Evolutionary conservation across 331 rosid species (phyloP).

Genomic region (Telfairia occidentalis): DNA sequence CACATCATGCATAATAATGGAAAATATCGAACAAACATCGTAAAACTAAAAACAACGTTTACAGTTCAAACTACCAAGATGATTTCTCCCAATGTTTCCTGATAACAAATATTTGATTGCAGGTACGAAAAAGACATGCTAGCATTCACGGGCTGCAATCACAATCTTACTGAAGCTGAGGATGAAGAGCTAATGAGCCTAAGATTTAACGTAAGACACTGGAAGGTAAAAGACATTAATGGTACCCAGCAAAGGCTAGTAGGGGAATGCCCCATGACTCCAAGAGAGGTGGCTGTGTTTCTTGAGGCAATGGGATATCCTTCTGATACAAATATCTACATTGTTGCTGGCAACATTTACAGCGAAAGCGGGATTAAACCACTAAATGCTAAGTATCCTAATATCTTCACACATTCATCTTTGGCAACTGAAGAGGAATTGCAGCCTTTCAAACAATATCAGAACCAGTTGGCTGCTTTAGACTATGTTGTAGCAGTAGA

Average conservation of each 20-base stretch:
- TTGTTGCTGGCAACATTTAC: constrained; percentile 90
- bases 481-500: constrained; percentile 76
- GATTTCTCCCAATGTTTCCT: neutral
- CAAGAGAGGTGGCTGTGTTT: constrained; percentile 80
- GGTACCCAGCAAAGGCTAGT: constrained; percentile 44
- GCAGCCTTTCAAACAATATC: constrained; percentile 61
- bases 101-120: neutral
- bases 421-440: constrained; percentile 80
- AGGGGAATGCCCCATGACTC: constrained; percentile 98
- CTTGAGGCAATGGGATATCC: constrained; percentile 97
- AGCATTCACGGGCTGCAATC: constrained; percentile 96
- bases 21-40: neutral
- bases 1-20: neutral
- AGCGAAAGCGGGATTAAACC: constrained; percentile 58
- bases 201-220: constrained; percentile 72
- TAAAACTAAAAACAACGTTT: neutral
- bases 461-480: constrained; percentile 91
- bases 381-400: constrained; percentile 55
- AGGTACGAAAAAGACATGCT: constrained; percentile 99
- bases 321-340: constrained; percentile 76
- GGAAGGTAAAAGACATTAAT: constrained; percentile 94
- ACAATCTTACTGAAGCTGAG: constrained; percentile 68
- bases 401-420: constrained; percentile 66
- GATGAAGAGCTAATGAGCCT: constrained; percentile 58
- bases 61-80: neutral